Evolutionary conservation across 805 yeast genomes (phyloP), one percentile per base, ranked within the genome.

Genomic region (Zygosaccharomyces lentus): DNA sequence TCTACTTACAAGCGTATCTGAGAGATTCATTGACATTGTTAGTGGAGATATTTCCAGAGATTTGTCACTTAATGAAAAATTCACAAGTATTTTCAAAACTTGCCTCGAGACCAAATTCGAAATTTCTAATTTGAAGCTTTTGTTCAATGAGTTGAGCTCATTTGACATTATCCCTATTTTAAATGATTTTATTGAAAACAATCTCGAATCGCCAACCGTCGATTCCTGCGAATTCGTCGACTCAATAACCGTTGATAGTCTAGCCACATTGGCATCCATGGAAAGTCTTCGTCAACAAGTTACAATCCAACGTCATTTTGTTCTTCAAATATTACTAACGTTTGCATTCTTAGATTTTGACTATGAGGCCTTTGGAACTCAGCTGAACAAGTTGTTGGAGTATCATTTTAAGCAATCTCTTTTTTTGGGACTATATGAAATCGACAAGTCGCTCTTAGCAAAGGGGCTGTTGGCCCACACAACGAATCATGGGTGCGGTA

Each of bases 21-120:
- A 54, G 9, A 64, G 67, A 6, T 61, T 77, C 30, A 50, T 71
- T 9, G 68, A 70, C 12, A 70, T 70, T 27, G 63, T 66, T 6
- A 64, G 66, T 23, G 58, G 67, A 21, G 63, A 57, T 23, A 57
- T 63, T 29, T 58, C 65, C 34, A 66, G 58, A 32, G 56, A 53
- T 30, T 65, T 60, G 49, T 69, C 77, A 24, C 61, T 61, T 7
- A 52, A 48, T 16, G 61, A 64, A 17, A 54, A 53, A 40, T 58
- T 69, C 15, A 48, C 56, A 0, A 51, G 57, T 5, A 64, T 77
- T 5, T 77, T 79, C 49, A 71, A 72, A 26, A 49, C 65, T 0
- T 53, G 66, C 13, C 63, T 82, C 39, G 63, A 73, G 9, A 56
- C 66, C 3, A 65, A 67, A 41, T 64, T 80, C 43, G 72, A 73